phyloP scores from a whole-genome alignment of 371 early-diverging fungal genomes.

The Mucor indicus region DNA sequence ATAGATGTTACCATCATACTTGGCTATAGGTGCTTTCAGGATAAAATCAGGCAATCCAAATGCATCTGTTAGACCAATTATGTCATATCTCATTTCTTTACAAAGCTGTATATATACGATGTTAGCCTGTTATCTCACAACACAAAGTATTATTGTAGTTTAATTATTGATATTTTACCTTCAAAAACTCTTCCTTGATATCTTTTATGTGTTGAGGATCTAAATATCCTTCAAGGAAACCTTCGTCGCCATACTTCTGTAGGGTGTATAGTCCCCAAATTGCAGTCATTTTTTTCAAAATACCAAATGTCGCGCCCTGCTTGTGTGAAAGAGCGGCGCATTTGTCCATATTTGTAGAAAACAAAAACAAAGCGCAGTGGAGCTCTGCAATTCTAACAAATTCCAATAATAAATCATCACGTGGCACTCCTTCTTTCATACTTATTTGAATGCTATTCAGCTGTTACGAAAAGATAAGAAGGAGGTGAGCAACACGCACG shows the following conservation, averaged over 20 bases:
- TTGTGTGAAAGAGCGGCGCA: conserved; percentile 29
- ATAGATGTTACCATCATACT: conserved; percentile 64
- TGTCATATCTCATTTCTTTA: conserved; percentile 53
- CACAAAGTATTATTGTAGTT: no score
- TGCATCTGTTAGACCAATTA: conserved; percentile 61
- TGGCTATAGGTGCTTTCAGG: conserved; percentile 65
- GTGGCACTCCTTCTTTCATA: conserved; percentile 23
- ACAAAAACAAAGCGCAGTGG: conserved; percentile 36
- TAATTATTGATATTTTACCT: no score
- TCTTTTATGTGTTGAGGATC: conserved; percentile 44
- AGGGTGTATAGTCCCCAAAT: conserved; percentile 43
- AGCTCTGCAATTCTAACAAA: conserved; percentile 33
- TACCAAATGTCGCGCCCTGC: conserved; percentile 20
- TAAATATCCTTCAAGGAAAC: conserved; percentile 52
- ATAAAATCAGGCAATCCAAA: conserved; percentile 65
- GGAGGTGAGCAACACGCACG: no score
- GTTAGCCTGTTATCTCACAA: conserved; percentile 20
- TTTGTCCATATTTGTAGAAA: no score
- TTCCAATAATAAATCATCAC: conserved; percentile 37
- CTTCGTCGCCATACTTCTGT: conserved; percentile 47
- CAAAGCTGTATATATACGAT: conserved; percentile 34
- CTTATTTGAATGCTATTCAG: conserved; percentile 12
- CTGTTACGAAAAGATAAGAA: no score
- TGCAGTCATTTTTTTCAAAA: conserved; percentile 28
- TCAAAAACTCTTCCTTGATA: no score